Conservation (phyloP, 1,284 basidiomycete species). For the Sanghuangporus weigelae region DNA sequence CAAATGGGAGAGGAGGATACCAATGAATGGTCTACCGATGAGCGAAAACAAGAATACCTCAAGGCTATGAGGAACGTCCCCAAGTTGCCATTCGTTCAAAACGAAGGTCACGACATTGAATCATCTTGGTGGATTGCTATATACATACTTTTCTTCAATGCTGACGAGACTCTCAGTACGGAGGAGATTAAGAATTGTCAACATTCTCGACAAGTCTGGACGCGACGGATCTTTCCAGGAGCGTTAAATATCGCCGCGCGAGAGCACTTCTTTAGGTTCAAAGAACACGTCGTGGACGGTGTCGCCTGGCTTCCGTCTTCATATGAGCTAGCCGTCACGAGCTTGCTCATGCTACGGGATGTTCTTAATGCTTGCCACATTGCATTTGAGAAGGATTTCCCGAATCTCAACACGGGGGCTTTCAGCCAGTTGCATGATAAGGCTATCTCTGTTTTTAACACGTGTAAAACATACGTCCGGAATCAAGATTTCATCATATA, state of each 20-base stretch:
- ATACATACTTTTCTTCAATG: neutral
- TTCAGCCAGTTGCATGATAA: neutral
- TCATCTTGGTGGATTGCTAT: neutral
- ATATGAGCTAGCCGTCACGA: neutral
- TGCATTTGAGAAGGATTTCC: neutral
- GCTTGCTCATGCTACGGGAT: neutral
- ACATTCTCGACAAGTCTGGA: neutral
- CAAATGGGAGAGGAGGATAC: no score
- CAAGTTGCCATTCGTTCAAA: neutral
- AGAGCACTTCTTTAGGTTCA: neutral
- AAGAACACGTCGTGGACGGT: neutral
- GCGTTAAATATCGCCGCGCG: neutral
- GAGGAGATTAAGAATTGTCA: neutral
- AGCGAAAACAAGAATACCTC: neutral
- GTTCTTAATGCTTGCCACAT: neutral
- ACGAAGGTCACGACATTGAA: neutral
- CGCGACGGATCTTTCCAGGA: neutral
- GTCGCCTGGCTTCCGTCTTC: neutral
- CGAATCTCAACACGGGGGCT: neutral
- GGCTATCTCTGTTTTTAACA: neutral
- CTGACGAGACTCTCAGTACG: neutral
- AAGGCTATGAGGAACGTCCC: neutral
- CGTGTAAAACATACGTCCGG: neutral
- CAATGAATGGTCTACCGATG: neutral
- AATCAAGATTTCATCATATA: neutral